phyloP scores from a whole-genome alignment of 306 rosid genomes.

The Biancaea sappan region DNA sequence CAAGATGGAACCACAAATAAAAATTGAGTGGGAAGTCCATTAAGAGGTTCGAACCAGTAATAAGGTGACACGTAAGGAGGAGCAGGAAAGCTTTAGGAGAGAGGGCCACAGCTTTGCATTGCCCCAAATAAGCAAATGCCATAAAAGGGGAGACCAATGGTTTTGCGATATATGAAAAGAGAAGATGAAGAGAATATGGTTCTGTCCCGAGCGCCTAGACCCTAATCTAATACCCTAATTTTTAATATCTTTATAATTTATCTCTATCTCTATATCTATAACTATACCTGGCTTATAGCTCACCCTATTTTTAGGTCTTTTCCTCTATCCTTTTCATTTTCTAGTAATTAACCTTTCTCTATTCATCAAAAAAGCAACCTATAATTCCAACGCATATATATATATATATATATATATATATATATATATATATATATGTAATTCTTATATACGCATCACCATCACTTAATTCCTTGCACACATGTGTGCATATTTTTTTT shows the following conservation, averaged over 20 bases:
- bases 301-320: background rate
- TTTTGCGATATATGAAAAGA: slow-evolving; percentile 15
- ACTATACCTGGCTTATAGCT: background rate
- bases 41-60: slow-evolving; percentile 17
- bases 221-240: slow-evolving; percentile 18
- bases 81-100: slow-evolving; percentile 2
- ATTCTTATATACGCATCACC: background rate
- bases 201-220: slow-evolving; percentile 49
- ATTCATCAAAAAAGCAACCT: slow-evolving; percentile 13
- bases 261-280: no score
- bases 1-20: no score
- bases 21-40: slow-evolving; percentile 20
- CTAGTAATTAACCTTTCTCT: background rate
- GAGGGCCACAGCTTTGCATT: slow-evolving; percentile 32
- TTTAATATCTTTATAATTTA: background rate
- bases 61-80: slow-evolving; percentile 31
- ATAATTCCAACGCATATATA: background rate
- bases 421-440: no score
- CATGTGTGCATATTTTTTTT: no score
- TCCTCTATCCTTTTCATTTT: background rate
- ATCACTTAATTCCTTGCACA: no score
- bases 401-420: no score
- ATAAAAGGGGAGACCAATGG: slow-evolving; percentile 44
- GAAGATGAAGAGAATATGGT: slow-evolving; percentile 46
- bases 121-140: slow-evolving; percentile 41